Evolutionary conservation across 768 basidiomycete species (phyloP), one percentile per base, ranked within the genome.

Genomic region (Pleurotus salmoneostramineus): DNA sequence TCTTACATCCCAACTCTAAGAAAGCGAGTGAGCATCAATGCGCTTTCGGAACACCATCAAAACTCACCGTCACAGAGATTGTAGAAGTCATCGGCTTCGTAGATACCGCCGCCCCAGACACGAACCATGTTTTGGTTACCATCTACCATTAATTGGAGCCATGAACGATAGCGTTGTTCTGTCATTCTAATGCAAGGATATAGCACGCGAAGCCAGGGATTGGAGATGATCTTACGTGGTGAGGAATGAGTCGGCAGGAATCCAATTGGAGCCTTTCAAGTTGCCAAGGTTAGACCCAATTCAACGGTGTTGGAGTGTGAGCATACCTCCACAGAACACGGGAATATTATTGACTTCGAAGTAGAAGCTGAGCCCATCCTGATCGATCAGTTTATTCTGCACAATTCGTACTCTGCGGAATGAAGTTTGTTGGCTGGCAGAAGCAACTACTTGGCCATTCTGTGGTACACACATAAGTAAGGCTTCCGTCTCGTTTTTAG

Each of bases 31-130:
- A 40, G 37, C 3, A n/a, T 8, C 6, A 7, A 32, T 14, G 15
- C 3, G 33, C 17, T 35, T 17, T 50, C 4, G 31, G 6, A 31
- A 17, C 6, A 45, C 21, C 49, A 4, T 33, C 33, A 31, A 27
- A 32, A 17, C 72, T 58, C 35, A 87, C 89, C 87, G 66, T 92
- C 91, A 62, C 90, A 92, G 31, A 87, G 85, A 60, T 90, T 82
- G 68, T 96, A 97, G 72, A 98, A 95, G 34, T 72, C 72, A 59
- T 93, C 88, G 5, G 80, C 68, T 68, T 93, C 91, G 70, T 96
- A 97, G 49, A 95, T 82, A 0, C 95, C 95, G 10, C 95, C 95
- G 55, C 91, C 95, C 95, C 95, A 98, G 6, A 97, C 85, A 46
- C 95, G 84, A 36, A 96, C 73, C 81, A 82, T 96, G 67, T 94